phyloP scores from a whole-genome alignment of 2,329 filamentous ascomycete genomes.

The Pseudocercospora musae region DNA sequence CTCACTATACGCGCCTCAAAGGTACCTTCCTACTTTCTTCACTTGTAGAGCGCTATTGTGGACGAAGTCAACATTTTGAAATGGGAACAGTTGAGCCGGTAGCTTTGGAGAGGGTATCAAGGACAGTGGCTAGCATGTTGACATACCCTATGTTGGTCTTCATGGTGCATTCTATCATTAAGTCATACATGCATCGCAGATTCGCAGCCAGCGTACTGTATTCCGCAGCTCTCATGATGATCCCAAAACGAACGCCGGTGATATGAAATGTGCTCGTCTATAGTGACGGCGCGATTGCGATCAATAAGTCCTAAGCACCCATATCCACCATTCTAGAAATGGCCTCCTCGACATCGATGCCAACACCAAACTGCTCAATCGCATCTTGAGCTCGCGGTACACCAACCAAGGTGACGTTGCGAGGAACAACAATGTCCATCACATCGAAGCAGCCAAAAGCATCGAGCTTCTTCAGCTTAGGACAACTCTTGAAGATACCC shows the following conservation, averaged over 20 bases:
- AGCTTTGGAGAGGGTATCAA: background rate
- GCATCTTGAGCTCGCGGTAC: constrained; percentile 57
- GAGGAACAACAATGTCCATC: constrained; percentile 54
- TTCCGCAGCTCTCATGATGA: background rate
- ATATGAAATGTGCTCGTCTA: background rate
- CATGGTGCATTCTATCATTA: background rate
- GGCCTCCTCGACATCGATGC: constrained; percentile 37
- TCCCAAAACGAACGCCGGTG: background rate
- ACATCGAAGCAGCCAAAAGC: constrained; percentile 63
- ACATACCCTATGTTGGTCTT: background rate
- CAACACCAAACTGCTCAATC: constrained; percentile 50
- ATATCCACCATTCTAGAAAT: constrained; percentile 32
- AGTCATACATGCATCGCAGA: background rate
- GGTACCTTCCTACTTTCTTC: background rate
- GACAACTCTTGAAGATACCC: constrained; percentile 49
- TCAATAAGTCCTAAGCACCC: background rate
- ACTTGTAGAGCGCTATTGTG: background rate
- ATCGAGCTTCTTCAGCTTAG: constrained; percentile 52
- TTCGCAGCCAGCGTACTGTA: background rate
- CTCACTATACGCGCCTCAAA: background rate
- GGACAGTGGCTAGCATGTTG: background rate
- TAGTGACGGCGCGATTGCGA: background rate
- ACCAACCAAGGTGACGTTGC: constrained; percentile 58
- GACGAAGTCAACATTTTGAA: background rate
- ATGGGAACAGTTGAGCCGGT: background rate